Evolutionary conservation across 179 eudicot species (phyloP), one percentile per base, ranked within the genome.

Genomic region (Nepenthes alata): DNA sequence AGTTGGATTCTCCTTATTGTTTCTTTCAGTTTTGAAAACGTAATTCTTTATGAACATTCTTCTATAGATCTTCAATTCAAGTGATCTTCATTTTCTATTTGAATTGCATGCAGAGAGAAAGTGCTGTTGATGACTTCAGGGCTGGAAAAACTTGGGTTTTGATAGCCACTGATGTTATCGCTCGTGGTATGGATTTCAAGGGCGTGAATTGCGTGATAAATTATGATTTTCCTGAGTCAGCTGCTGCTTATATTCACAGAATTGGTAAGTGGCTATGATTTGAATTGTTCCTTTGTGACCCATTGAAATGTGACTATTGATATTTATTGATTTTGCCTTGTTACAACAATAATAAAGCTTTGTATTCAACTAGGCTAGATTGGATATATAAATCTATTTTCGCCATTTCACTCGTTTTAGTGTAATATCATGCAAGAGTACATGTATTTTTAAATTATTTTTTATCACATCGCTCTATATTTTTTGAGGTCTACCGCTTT

Each of bases 111-210:
- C 83, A 93, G 96, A 72, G 98, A 67, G 98, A 89, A 65, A 77
- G 80, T 60, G 96, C 98, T 53, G 77, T 93, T 55, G 85, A 93
- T 72, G 78, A 86, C 70, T 93, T 93, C 68, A 88, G 98, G 73
- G 85, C 93, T 76, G 98, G 98, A 15, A 89, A 86, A 76, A 86
- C 96, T 36, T 93, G 98, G 98, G 89, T 93, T 62, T 78, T 93
- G 71, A 86, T 93, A 67, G 96, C 98, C 54, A 89, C 95, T 54
- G 96, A 89, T 73, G 90, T 93, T 48, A 77, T 89, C 70, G 89
- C 95, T 62, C 91, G 98, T 49, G 98, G 98, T 45, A 85, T 93
- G 98, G 98, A 93, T 81, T 93, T 93, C 78, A 93, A 93, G 77
- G 98, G 96, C 56, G 82, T 93, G 59, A 93, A 89, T 70, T 89